These are phyloP conservation scores for Penicillium subrubescens DNA, from an alignment of 495 filamentous ascomycete species.

Conservation along the genomic window DNA sequence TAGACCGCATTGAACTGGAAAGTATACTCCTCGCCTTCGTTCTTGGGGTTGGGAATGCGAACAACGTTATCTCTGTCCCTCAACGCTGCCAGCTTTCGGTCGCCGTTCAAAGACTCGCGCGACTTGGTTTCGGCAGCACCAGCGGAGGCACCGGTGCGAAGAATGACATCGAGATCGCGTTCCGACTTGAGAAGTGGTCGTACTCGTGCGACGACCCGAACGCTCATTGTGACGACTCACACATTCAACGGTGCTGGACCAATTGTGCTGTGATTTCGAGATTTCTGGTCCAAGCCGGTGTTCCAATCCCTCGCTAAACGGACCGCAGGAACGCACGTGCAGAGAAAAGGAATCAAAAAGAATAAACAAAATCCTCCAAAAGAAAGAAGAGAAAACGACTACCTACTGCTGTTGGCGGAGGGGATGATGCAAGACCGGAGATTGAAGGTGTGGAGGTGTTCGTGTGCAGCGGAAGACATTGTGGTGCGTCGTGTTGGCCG, in stretches of 20 bases:
- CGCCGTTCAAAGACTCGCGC: slow-evolving; percentile 27
- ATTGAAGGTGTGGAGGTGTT: slow-evolving; percentile 23
- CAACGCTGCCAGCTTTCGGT: slow-evolving; percentile 43
- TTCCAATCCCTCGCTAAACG: slow-evolving; percentile 6
- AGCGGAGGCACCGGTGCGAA: slow-evolving; percentile 55
- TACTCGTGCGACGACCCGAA: slow-evolving; percentile 87
- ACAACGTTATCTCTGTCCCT: slow-evolving; percentile 67
- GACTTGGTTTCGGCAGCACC: slow-evolving; percentile 25
- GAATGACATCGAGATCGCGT: slow-evolving; percentile 79
- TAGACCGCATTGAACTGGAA: slow-evolving; percentile 97
- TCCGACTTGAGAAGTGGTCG: slow-evolving; percentile 85
- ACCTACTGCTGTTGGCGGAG: slow-evolving; percentile 23
- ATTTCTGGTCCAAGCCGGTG: slow-evolving; percentile 1
- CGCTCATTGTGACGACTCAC: slow-evolving; percentile 47
- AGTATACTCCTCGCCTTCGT: slow-evolving; percentile 84
- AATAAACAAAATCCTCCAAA: slow-evolving; percentile 21
- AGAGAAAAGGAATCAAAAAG: slow-evolving; percentile 14
- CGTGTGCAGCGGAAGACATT: slow-evolving; percentile 16
- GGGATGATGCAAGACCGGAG: slow-evolving; percentile 19
- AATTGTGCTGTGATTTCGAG: not conserved
- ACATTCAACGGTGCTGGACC: slow-evolving; percentile 18
- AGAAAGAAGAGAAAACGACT: slow-evolving; percentile 18
- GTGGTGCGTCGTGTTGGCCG: slow-evolving; percentile 34
- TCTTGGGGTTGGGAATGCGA: slow-evolving; percentile 93
- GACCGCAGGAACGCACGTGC: slow-evolving; percentile 13